Base-by-base conservation (phyloP, 768 basidiomycete species). In the Lentinula edodes region DNA sequence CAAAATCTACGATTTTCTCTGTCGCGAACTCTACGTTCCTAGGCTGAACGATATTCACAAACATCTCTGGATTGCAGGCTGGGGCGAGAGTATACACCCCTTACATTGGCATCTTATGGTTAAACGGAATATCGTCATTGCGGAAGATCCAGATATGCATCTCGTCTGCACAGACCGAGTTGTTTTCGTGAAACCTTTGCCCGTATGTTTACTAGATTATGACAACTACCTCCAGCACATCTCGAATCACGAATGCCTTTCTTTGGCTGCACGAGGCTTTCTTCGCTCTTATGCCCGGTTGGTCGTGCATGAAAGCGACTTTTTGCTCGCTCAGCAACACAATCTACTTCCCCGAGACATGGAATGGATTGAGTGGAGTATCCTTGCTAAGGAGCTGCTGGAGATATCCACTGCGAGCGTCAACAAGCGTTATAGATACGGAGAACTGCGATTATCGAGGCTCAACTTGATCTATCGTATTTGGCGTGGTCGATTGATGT, bases 81-180 rank as follows among this genome's bases (percentile, higher is more conserved):
- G 61, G 63, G 20, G 38, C 45, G 50, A 39, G 7, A 58, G 56
- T 34, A 32, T 64, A 34, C 63, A 62, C 34, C 56, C 63, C 10
- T 54, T 64, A 8, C 63, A 64, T 28, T 62, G 63, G 61, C 63
- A 64, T 52, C 41, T 35, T 32, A 64, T 64, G 63, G 52, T 48
- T n/a, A 58, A 52, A 52, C 55, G 63, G 41, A 54, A 59, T 15
- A 64, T 64, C 23, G 13, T 53, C 6, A 36, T 62, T n/a, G 53
- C 63, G 15, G 63, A 64, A 58, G 54, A 64, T 52, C 63, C 63
- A 1, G 32, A 51, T 23, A 51, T 51, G 48, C 48, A 51, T 51
- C 18, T 51, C 18, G 18, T 51, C 7, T 51, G 48, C 48, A 51
- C 48, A 20, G 48, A 51, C 48, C 23, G 48, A 12, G 48, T 18